Evolutionary conservation across 768 basidiomycete species (phyloP), one percentile per base, ranked within the genome.

Genomic region (Xerocomus brunneocitrinus): DNA sequence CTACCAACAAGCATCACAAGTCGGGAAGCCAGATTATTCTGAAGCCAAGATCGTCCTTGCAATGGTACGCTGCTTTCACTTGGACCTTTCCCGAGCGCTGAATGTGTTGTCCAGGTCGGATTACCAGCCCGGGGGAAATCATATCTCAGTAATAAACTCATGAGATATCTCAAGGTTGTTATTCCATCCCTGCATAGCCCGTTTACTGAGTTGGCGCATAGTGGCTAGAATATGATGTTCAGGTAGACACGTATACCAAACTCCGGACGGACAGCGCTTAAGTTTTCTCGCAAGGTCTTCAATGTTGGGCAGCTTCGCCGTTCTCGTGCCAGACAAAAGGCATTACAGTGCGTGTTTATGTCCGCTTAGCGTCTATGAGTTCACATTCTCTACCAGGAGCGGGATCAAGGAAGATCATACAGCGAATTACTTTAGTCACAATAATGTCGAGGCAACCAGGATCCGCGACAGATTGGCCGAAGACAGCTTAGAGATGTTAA

Each of bases 211-310:
- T 55, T 41, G 45, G 30, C 14, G 35, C 25, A n/a, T 59, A 98
- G 94, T 99, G 97, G 97, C 80, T 99, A 42, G 97, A 99, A 71
- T 99, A 98, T 68, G 84, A 95, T 59, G 95, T 97, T 59, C 90
- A 93, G 78, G 91, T 86, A 56, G n/a, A 62, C 50, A 31, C 13
- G 10, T 31, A 27, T 50, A 25, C 27, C 16, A 46, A 30, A 35
- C 30, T 16, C 28, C 13, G 3, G 16, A 25, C 22, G 28, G n/a
- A 46, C 38, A 31, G 5, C 31, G 19, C 10, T 56, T 55, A 27
- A 58, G 13, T 30, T 42, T 36, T 25, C 44, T 47, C 47, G 2
- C 40, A 48, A 94, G 89, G 97, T 98, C 5, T 98, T 98, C 78
- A 98, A 99, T 66, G 97, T 98, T 28, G 97, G 95, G 6, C 95